Evolutionary conservation across 208 protist genomes (phyloP).

Genomic region (Trypanosoma grayi): DNA sequence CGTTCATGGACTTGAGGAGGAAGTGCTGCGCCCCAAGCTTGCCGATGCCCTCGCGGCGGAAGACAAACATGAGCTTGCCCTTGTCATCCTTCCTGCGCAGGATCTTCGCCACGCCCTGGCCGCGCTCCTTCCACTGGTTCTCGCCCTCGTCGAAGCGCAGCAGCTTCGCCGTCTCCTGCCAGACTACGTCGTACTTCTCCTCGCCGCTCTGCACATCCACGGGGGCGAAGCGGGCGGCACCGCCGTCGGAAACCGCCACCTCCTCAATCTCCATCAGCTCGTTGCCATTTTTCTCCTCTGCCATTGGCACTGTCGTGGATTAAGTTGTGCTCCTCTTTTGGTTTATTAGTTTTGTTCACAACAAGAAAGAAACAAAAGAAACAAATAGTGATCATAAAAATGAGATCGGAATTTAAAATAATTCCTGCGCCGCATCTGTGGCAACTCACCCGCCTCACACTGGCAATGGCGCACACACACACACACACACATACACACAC

Average conservation of each 20-base stretch:
- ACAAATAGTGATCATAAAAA: neutral
- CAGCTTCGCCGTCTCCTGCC: slow-evolving; percentile 71
- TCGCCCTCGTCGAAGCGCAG: slow-evolving; percentile 92
- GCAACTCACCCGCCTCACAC: too few relatives aligned
- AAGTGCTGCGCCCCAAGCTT: slow-evolving; percentile 88
- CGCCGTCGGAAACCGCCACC: slow-evolving; percentile 83
- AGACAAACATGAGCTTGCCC: slow-evolving; percentile 78
- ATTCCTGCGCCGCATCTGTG: too few relatives aligned
- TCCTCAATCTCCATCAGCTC: slow-evolving; percentile 91
- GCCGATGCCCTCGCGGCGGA: slow-evolving; percentile 83
- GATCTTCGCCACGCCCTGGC: slow-evolving; percentile 76
- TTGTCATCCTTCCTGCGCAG: slow-evolving; percentile 69
- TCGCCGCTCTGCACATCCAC: slow-evolving; percentile 86
- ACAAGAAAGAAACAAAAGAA: neutral
- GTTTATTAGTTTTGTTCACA: neutral
- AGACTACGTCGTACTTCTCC: slow-evolving; percentile 78
- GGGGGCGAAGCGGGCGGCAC: slow-evolving; percentile 68
- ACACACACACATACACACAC: neutral
- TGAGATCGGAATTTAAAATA: too few relatives aligned
- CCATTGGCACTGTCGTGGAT: slow-evolving; percentile 19
- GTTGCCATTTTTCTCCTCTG: slow-evolving; percentile 49
- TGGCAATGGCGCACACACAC: too few relatives aligned
- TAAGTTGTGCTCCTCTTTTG: too few relatives aligned
- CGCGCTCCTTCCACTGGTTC: slow-evolving; percentile 93
- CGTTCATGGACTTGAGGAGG: slow-evolving; percentile 72